Percentiles rank a stretch among this genome's conserved stretches.
Evolutionary conservation across 2,329 filamentous ascomycete genomes (phyloP).

Genomic region (Botrytis porri): DNA sequence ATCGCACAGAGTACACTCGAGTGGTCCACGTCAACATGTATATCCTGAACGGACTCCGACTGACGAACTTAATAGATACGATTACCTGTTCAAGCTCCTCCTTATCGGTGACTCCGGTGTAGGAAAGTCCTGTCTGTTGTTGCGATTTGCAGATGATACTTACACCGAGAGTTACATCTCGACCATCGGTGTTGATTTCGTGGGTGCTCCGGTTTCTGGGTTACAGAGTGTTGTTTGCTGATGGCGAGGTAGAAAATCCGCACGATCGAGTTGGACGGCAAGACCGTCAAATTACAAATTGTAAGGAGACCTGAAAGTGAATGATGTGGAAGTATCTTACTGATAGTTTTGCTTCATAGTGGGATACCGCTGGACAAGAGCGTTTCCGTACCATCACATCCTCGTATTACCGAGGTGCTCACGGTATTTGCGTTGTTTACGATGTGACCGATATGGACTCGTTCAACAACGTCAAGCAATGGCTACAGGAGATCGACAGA

Average conservation of each 20-base stretch:
- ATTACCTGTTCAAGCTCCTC: constrained; percentile 99
- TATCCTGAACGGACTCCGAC: constrained; percentile 10
- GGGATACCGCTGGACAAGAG: constrained; percentile 98
- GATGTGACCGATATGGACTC: constrained; percentile 99
- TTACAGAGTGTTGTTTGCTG: constrained; percentile 30
- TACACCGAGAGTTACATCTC: constrained; percentile 99
- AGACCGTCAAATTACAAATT: constrained; percentile 99
- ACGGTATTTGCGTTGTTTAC: constrained; percentile 99
- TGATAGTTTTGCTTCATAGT: constrained; percentile 55
- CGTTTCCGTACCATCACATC: constrained; percentile 99
- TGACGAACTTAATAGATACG: constrained; percentile 69
- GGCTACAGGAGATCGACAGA: constrained; percentile 98
- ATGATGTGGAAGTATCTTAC: constrained; percentile 21
- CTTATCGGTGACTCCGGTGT: constrained; percentile 99
- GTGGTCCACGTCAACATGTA: constrained; percentile 19
- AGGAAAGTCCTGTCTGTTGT: constrained; percentile 97
- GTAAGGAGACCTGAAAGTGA: constrained; percentile 54
- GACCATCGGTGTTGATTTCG: constrained; percentile 98
- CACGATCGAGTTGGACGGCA: constrained; percentile 98
- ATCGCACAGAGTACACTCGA: background rate
- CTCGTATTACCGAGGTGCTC: constrained; percentile 97
- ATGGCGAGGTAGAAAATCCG: constrained; percentile 81
- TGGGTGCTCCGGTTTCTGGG: constrained; percentile 48
- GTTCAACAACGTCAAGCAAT: constrained; percentile 99
- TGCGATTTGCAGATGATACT: constrained; percentile 98